These are phyloP conservation scores for Lentinus brumalis DNA, from an alignment of 768 basidiomycete genomes.

Conservation along the genomic window DNA sequence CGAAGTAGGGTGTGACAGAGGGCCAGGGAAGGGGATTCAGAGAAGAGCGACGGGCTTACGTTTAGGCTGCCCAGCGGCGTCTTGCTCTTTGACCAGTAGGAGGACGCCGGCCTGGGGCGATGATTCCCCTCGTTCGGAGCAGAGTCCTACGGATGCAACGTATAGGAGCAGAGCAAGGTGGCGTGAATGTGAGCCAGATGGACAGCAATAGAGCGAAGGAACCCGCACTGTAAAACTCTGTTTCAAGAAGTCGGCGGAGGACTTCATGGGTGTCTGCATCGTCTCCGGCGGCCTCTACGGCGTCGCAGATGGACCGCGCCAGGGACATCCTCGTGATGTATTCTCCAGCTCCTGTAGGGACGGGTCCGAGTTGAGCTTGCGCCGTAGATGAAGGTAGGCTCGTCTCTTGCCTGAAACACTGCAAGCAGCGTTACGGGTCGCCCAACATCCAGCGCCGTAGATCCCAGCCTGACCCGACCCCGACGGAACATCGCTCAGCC, in stretches of 20 bases:
- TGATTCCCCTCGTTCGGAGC: slow-evolving; percentile 36
- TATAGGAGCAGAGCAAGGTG: background rate
- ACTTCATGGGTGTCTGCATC: slow-evolving; percentile 59
- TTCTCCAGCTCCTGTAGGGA: slow-evolving; percentile 65
- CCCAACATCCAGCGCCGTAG: slow-evolving; percentile 81
- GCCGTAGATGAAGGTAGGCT: background rate
- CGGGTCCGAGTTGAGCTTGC: background rate
- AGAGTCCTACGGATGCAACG: background rate
- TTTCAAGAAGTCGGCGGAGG: slow-evolving; percentile 46
- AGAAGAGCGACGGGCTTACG: slow-evolving; percentile 27
- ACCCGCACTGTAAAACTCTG: slow-evolving; percentile 54
- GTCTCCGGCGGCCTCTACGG: slow-evolving; percentile 30
- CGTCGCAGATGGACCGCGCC: slow-evolving; percentile 57
- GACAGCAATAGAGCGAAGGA: background rate
- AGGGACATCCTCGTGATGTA: slow-evolving; percentile 60
- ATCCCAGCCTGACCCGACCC: slow-evolving; percentile 55
- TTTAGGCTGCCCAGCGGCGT: slow-evolving; percentile 27
- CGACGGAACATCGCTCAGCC: background rate
- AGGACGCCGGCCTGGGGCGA: slow-evolving; percentile 64
- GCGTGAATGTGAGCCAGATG: background rate
- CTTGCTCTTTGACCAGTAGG: slow-evolving; percentile 53
- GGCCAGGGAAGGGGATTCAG: background rate
- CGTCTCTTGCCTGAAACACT: slow-evolving; percentile 62
- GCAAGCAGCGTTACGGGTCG: slow-evolving; percentile 54
- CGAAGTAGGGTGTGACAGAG: background rate